A percentile compares a stretch with the other conserved stretches of the same genome.
Conservation (phyloP, 1,284 basidiomycete genomes). For the Naganishia sp. region DNA sequence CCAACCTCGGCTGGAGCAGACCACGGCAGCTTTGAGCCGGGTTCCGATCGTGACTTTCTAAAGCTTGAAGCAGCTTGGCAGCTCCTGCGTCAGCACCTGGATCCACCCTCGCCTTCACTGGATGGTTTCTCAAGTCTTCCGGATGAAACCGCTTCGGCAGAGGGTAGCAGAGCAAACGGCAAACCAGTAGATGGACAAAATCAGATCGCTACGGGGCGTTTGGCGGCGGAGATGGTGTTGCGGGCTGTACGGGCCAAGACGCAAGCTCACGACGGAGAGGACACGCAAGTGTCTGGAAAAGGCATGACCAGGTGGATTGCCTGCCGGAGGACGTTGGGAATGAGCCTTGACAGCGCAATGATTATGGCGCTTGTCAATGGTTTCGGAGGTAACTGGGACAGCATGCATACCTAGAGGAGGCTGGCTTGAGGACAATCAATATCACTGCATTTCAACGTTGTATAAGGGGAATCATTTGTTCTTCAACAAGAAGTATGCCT, state of each 20-base stretch:
- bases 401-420: background rate
- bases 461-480: conserved; percentile 14
- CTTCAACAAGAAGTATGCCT: conserved; percentile 26
- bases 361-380: conserved; percentile 48
- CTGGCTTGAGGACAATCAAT: background rate
- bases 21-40: conserved; percentile 29
- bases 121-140: conserved; percentile 4
- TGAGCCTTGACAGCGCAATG: conserved; percentile 48
- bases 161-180: conserved; percentile 34
- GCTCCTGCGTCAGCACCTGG: conserved; percentile 45
- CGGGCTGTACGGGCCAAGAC: conserved; percentile 46
- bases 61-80: conserved; percentile 52
- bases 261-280: conserved; percentile 32
- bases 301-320: conserved; percentile 40
- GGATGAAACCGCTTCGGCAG: conserved; percentile 36
- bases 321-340: conserved; percentile 50
- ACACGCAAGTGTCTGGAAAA: conserved; percentile 28
- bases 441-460: conserved; percentile 22
- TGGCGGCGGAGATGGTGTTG: conserved; percentile 53
- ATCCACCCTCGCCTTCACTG: conserved; percentile 37
- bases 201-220: conserved; percentile 52
- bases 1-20: conserved; percentile 25
- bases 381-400: conserved; percentile 49
- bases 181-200: conserved; percentile 43
- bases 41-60: conserved; percentile 42